Conservation (phyloP, 2,329 filamentous ascomycete genomes). For the Escovopsis sp. region DNA sequence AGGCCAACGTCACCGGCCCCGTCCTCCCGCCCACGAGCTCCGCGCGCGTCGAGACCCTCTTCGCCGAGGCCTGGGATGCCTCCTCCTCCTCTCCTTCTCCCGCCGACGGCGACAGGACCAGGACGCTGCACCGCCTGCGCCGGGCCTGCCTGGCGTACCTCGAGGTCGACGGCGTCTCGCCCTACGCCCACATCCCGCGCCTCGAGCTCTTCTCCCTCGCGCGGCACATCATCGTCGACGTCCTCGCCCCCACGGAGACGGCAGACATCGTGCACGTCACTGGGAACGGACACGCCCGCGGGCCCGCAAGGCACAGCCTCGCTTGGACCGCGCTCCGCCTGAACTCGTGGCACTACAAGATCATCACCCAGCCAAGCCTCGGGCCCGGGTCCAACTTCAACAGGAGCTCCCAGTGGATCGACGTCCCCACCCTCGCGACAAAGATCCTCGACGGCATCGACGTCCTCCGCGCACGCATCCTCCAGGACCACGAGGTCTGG, state of each 20-base stretch:
- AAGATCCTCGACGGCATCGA: slow-evolving; percentile 29
- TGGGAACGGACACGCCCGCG: slow-evolving; percentile 2
- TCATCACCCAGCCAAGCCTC: slow-evolving; percentile 41
- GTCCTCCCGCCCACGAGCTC: slow-evolving; percentile 34
- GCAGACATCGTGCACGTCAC: slow-evolving; percentile 13
- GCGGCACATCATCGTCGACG: slow-evolving; percentile 28
- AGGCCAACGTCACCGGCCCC: slow-evolving; percentile 78
- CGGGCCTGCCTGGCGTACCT: slow-evolving; percentile 51
- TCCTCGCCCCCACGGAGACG: slow-evolving; percentile 9
- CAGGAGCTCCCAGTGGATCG: slow-evolving; percentile 43
- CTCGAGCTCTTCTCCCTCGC: slow-evolving; percentile 75
- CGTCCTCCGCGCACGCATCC: slow-evolving; percentile 25
- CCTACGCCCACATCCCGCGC: slow-evolving; percentile 71
- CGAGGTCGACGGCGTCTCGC: slow-evolving; percentile 69
- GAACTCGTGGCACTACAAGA: slow-evolving; percentile 53
- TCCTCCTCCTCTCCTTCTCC: neutral
- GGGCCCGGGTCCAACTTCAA: slow-evolving; percentile 40
- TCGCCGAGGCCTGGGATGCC: slow-evolving; percentile 25
- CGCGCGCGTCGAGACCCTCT: slow-evolving; percentile 18
- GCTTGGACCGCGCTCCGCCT: slow-evolving; percentile 56
- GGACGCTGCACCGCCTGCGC: slow-evolving; percentile 26
- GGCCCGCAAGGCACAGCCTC: slow-evolving; percentile 32
- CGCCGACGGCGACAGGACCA: neutral
- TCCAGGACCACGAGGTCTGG: slow-evolving; percentile 25
- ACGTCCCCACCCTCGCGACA: slow-evolving; percentile 41